phyloP scores from a whole-genome alignment of 495 filamentous ascomycete species.

The Lepidopterella palustris region DNA sequence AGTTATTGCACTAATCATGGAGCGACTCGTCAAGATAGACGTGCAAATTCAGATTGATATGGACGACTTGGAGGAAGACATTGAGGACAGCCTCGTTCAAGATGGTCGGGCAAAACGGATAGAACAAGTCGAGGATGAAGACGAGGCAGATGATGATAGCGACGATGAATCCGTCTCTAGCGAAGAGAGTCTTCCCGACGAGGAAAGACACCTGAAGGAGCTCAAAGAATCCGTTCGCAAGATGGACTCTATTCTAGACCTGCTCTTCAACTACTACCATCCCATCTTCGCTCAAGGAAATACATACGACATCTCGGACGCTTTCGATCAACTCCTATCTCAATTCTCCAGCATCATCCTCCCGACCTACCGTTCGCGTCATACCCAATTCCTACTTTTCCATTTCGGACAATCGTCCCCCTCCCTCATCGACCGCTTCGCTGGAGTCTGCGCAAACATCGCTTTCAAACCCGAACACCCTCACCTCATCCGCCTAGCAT shows the following conservation, averaged over 20 bases:
- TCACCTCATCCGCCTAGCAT: conserved; percentile 66
- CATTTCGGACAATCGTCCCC: conserved; percentile 79
- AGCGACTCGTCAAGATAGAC: conserved; percentile 83
- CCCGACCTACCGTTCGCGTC: conserved; percentile 78
- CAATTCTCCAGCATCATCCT: conserved; percentile 82
- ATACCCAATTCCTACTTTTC: conserved; percentile 87
- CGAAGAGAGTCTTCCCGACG: conserved; percentile 34
- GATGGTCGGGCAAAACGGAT: conserved; percentile 6
- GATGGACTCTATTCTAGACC: conserved; percentile 85
- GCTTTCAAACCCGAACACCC: conserved; percentile 57
- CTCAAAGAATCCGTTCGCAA: conserved; percentile 79
- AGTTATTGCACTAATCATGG: conserved; percentile 74
- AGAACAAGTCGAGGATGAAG: conserved; percentile 33
- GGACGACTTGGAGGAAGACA: conserved; percentile 72
- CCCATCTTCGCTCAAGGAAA: conserved; percentile 52
- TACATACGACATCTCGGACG: conserved; percentile 41
- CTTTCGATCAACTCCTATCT: conserved; percentile 65
- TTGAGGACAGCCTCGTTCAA: conserved; percentile 47
- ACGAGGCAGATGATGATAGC: conserved; percentile 44
- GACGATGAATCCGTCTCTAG: conserved; percentile 34
- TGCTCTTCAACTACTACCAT: conserved; percentile 76
- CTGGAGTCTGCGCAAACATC: conserved; percentile 67
- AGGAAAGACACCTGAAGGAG: conserved; percentile 47
- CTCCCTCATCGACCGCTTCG: conserved; percentile 69
- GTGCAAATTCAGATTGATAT: conserved; percentile 90